Evolutionary conservation across 345 rosid genomes (phyloP).

Genomic region (Ceriops zippeliana): DNA sequence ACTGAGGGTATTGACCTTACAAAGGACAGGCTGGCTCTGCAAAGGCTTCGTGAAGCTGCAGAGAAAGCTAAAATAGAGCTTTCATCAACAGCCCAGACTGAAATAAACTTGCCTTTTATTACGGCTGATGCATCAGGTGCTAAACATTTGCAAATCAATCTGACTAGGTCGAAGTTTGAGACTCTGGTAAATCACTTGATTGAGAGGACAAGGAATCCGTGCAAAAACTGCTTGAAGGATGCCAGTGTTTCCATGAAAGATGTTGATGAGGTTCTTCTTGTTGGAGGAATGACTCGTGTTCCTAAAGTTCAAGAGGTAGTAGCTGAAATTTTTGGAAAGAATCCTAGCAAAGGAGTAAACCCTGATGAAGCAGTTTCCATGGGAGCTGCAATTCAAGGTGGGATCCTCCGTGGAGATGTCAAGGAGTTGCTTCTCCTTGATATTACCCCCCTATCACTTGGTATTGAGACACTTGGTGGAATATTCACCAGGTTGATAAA

Average conservation of each 20-base stretch:
- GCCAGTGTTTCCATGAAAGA: slow-evolving; percentile 67
- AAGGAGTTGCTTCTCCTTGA: slow-evolving; percentile 82
- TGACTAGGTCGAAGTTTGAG: slow-evolving; percentile 77
- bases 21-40: slow-evolving; percentile 77
- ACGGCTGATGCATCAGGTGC: slow-evolving; percentile 87
- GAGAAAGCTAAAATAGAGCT: slow-evolving; percentile 92
- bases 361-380: slow-evolving; percentile 91
- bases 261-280: slow-evolving; percentile 77
- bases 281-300: slow-evolving; percentile 96
- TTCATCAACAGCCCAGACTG: slow-evolving; percentile 81
- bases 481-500: slow-evolving; percentile 64
- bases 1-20: slow-evolving; percentile 70
- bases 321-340: slow-evolving; percentile 71
- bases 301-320: slow-evolving; percentile 88
- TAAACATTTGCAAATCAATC: slow-evolving; percentile 74
- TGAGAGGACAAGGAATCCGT: slow-evolving; percentile 66
- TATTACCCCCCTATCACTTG: slow-evolving; percentile 85
- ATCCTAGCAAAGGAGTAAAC: slow-evolving; percentile 81
- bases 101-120: slow-evolving; percentile 78
- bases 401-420: slow-evolving; percentile 90
- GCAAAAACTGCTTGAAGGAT: slow-evolving; percentile 79
- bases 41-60: slow-evolving; percentile 87
- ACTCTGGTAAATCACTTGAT: slow-evolving; percentile 60
- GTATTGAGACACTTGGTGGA: slow-evolving; percentile 90
- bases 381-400: slow-evolving; percentile 93